Evolutionary conservation across 371 early-diverging fungal species (phyloP).

Genomic region (Umbelopsis sp.): DNA sequence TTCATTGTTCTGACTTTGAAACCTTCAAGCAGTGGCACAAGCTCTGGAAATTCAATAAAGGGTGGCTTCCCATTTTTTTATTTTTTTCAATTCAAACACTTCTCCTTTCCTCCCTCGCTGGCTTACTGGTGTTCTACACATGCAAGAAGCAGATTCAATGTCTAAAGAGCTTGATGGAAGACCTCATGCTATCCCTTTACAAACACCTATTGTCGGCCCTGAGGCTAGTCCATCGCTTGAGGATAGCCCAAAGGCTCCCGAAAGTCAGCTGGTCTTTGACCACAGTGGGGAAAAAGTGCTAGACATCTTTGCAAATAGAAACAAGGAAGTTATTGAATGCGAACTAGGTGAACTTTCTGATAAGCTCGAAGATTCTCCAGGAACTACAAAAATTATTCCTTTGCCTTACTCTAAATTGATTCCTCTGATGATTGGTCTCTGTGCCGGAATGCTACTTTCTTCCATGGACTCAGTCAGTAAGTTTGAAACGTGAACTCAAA

Average conservation of each 20-base stretch:
- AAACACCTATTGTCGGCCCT: too few species aligned
- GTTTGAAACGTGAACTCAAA: neutral
- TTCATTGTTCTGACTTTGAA: slow-evolving; percentile 18
- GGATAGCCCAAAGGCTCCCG: too few species aligned
- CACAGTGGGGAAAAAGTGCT: too few species aligned
- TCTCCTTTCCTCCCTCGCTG: neutral
- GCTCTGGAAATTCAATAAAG: neutral
- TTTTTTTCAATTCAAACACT: neutral
- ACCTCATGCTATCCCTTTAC: too few species aligned
- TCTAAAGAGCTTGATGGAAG: neutral
- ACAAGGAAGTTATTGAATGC: too few species aligned
- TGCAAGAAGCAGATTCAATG: neutral
- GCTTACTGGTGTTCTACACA: neutral
- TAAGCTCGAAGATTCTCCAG: neutral
- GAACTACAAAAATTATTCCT: too few species aligned
- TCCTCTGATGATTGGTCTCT: slow-evolving; percentile 1
- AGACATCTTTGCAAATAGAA: too few species aligned
- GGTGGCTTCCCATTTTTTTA: neutral
- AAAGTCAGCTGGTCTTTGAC: too few species aligned
- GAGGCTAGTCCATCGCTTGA: too few species aligned
- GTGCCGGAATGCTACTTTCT: slow-evolving; percentile 11
- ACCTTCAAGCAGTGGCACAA: neutral
- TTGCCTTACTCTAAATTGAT: neutral
- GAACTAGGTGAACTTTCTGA: too few species aligned
- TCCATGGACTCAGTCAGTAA: slow-evolving; percentile 14